Base-by-base conservation (phyloP, 2,329 filamentous ascomycete genomes). In the Arthrobotrys megalospora region DNA sequence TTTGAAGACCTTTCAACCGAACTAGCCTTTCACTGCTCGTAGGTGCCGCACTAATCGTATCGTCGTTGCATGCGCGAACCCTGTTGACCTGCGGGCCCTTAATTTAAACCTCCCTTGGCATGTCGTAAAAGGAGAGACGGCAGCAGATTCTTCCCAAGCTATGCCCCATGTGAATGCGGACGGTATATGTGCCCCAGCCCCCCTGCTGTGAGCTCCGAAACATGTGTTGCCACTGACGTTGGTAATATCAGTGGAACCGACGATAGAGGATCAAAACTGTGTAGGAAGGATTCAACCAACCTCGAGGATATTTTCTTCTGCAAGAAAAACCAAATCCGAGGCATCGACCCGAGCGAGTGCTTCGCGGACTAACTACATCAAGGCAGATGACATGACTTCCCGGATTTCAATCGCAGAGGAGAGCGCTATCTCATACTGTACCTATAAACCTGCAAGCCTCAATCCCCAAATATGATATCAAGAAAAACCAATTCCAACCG, bases 211-310 rank as follows among this genome's bases (percentile, higher is more conserved):
- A 64, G 60, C 60, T 64, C 41, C 60, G 60, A 48, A 64, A 64
- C 24, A 19, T 64, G 60, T 64, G 60, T 64, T 64, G 60, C 60
- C 60, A 64, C 60, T 24, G 60, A 64, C 60, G 41, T 64, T 48
- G 38, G n/a, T 5, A 1, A 28, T 36, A 3, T 60, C 36, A 36
- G 55, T 60, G 55, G 55, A 41, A 60, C 55, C 36, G 36, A 60
- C 19, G 34, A 16, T 32, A 58, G 24, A 38, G 32, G 8, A 21
- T 41, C 16, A 5, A 32, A 10, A 4, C 50, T 14, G 32, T 3
- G 48, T 34, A 14, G 28, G n/a, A n/a, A n/a, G n/a, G n/a, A n/a
- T n/a, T n/a, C n/a, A 32, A 24, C 50, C 50, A 36, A 19, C 50
- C 28, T 36, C 24, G 21, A 34, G 7, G 32, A 21, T 41, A 58